Evolutionary conservation across 352 stramenopile genomes (phyloP), one percentile per base, ranked within the genome.

Genomic region (Blastocystis sp.): DNA sequence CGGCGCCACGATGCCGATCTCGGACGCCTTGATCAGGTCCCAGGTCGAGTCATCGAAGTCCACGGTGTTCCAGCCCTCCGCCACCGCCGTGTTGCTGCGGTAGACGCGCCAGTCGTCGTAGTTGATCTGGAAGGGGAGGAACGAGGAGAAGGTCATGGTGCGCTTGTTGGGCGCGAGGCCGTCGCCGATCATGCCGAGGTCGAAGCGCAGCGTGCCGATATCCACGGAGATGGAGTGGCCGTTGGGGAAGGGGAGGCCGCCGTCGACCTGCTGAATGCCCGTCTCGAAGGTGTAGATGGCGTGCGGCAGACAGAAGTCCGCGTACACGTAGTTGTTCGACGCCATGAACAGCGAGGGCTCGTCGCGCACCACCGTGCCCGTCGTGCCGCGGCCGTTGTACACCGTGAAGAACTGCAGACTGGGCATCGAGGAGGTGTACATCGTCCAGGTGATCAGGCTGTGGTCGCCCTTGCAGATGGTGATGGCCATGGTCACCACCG

Each of bases 41-140:
- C 50, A 88, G 33, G 62, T 16, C 2, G 51, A 39, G 37, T 71
- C 77, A 33, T 60, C 37, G 50, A 74, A 88, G 3, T 35, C 24
- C 6, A 12, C 51, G 3, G 19, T 19, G 37, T 31, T 88, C 77
- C 77, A 88, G 9, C 63, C 33, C 3, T 2, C 33, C 12, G 66
- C 4, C 24, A 63, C 21, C 12, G 35, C 12, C 35, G n/a, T 55
- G 19, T 31, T 29, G 9, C 26, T 31, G 3, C 13, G 16, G 1
- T 77, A 55, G 29, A 85, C 33, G 13, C 66, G 33, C 74, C 74
- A 85, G 45, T 85, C 55, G 13, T 62, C 55, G 61, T 50, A 85
- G 61, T 66, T 63, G 60, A 45, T 85, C 33, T 85, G 74, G 74
- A 85, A 85, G 26, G 74, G 74, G 12, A 85, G 41, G 26, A 69